A percentile compares a stretch with the other conserved stretches of the same genome.
Conservation (phyloP, 176 grass and related monocot species). For the Canna indica region DNA sequence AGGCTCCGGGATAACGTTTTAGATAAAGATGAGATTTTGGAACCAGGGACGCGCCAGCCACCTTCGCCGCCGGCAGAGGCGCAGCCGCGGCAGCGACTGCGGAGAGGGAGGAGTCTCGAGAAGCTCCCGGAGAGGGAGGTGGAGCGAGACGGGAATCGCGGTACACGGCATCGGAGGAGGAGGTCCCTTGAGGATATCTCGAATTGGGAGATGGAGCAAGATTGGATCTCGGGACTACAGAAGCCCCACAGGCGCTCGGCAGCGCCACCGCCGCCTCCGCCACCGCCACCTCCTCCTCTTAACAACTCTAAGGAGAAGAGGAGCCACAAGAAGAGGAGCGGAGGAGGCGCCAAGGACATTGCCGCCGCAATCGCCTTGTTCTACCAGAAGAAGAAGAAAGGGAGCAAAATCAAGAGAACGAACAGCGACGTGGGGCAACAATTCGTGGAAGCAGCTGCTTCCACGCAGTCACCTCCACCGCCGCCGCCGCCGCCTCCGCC, state of each 20-base stretch:
- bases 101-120: not conserved
- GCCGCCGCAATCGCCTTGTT: conserved; percentile 70
- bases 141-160: not conserved
- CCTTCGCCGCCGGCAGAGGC: not conserved
- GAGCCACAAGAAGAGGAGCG: conserved; percentile 65
- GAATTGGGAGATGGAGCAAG: not conserved
- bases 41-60: not conserved
- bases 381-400: conserved; percentile 77
- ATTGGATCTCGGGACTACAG: conserved; percentile 15
- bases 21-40: conserved; percentile 3
- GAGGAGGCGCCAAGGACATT: conserved; percentile 75
- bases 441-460: conserved; percentile 8
- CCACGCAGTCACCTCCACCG: conserved; percentile 28
- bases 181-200: conserved; percentile 30
- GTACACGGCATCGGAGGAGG: conserved; percentile 9
- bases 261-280: conserved; percentile 34
- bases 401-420: conserved; percentile 38
- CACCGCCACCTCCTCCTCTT: conserved; percentile 25
- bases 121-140: not conserved
- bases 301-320: conserved; percentile 22
- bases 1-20: not conserved
- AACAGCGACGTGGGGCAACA: not conserved
- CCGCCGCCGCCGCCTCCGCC: conserved; percentile 44
- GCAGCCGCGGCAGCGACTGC: not conserved
- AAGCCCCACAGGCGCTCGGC: not conserved